A percentile compares a stretch with the other conserved stretches of the same genome.
These are phyloP conservation scores for Trichosphaerium sp. DNA, from an alignment of 78 protist species.

Conservation along the genomic window DNA sequence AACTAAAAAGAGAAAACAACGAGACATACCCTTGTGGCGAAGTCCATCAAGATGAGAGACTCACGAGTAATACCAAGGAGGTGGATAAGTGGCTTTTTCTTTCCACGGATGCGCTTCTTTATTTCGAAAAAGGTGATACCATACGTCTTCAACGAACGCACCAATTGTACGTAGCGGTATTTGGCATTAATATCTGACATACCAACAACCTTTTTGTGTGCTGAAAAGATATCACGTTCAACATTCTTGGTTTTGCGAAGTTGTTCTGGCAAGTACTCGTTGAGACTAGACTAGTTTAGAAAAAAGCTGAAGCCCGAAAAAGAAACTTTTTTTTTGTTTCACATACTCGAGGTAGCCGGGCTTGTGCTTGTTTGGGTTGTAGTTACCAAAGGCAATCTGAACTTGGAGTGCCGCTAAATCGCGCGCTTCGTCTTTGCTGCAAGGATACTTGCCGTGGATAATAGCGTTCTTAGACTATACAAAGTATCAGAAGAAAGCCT, in stretches of 20 bases:
- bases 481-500: too few relatives aligned
- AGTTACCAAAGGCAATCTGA: conserved; percentile 39
- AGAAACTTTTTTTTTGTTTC: neutral
- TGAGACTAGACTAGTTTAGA: neutral
- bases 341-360: conserved; percentile 20
- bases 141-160: conserved; percentile 50
- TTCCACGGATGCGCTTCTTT: neutral
- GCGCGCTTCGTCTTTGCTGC: conserved; percentile 35
- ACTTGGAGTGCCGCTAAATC: conserved; percentile 47
- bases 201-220: conserved; percentile 29
- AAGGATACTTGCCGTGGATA: conserved; percentile 28
- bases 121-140: conserved; percentile 43
- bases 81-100: conserved; percentile 26
- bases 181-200: conserved; percentile 47
- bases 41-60: conserved; percentile 16
- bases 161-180: conserved; percentile 49
- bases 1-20: too few relatives aligned
- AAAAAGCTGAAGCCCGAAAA: too few relatives aligned
- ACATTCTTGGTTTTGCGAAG: conserved; percentile 21
- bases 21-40: conserved; percentile 32
- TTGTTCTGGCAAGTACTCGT: conserved; percentile 39
- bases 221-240: conserved; percentile 39
- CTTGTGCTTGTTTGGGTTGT: conserved; percentile 45
- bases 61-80: conserved; percentile 57
- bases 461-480: conserved; percentile 25